Evolutionary conservation across 2,329 filamentous ascomycete genomes (phyloP), one percentile per base, ranked within the genome.

Genomic region (Phaeoacremonium minimum): DNA sequence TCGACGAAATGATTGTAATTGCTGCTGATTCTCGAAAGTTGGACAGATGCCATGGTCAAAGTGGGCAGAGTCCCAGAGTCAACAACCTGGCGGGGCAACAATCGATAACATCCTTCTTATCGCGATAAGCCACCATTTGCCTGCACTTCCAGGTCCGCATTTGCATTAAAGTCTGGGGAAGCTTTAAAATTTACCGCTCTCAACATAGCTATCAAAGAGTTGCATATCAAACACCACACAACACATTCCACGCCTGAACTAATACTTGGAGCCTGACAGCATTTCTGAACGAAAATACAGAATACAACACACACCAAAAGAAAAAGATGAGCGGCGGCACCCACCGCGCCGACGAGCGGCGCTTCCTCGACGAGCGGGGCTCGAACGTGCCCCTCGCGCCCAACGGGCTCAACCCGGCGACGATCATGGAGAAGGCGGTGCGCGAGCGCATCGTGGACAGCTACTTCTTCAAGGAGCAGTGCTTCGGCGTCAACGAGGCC

Each of bases 401-500:
- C 41, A 83, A 91, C 58, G 89, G 89, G 42, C 84, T 94, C 54
- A 96, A 96, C 66, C 91, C 91, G 1, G 87, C 89, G n/a, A 90
- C 86, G 5, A 86, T 97, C 42, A 86, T 97, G 75, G 91, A 97
- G 63, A 95, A 95, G 61, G 85, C 89, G 28, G 88, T 96, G 47
- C 86, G 87, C 56, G 93, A 98, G 64, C 89, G 93, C 56, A 96
- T 98, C 61, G 81, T 90, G 49, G 89, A 95, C 56, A 87, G 82
- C 36, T 94, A 95, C 66, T 98, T 95, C 69, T 98, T 89, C 85
- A 96, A 96, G 63, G 93, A 97, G 65, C 90, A 96, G 67, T 96
- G 93, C 60, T 98, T 97, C 64, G 93, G 86, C 29, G 74, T 98
- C 46, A 98, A 97, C 67, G 80, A 83, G 57, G 78, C 79, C 35